Evolutionary conservation across 2,329 filamentous ascomycete species (phyloP).

Genomic region (Scedosporium apiospermum): DNA sequence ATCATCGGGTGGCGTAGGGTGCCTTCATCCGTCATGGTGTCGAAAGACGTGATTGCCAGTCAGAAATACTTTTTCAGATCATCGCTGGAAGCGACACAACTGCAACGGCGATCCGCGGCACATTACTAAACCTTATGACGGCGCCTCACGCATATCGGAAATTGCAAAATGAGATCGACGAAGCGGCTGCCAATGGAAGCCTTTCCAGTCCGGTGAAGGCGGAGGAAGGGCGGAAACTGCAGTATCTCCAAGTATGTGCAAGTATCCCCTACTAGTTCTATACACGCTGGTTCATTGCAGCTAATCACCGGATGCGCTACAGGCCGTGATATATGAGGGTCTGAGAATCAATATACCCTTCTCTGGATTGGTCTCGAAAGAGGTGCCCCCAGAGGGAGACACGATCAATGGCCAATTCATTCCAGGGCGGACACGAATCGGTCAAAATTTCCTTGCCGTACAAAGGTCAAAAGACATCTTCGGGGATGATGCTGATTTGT

Average conservation of each 20-base stretch:
- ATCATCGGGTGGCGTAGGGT: background rate
- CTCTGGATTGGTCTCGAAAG: slow-evolving; percentile 16
- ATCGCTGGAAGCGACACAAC: slow-evolving; percentile 38
- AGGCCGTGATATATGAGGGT: slow-evolving; percentile 27
- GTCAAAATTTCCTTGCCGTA: slow-evolving; percentile 43
- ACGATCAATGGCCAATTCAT: slow-evolving; percentile 17
- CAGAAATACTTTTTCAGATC: slow-evolving; percentile 21
- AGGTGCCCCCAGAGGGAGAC: slow-evolving; percentile 18
- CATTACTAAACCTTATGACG: slow-evolving; percentile 37
- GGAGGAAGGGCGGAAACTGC: background rate
- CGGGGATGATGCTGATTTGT: slow-evolving; percentile 40
- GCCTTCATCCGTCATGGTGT: slow-evolving; percentile 34
- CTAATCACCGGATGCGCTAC: slow-evolving; percentile 15
- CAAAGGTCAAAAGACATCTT: slow-evolving; percentile 37
- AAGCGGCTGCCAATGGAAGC: slow-evolving; percentile 19
- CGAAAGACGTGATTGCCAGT: slow-evolving; percentile 14
- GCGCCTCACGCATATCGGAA: slow-evolving; percentile 31
- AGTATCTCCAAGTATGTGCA: background rate
- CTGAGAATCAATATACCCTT: slow-evolving; percentile 16
- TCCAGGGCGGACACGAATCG: slow-evolving; percentile 23
- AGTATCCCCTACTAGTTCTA: background rate
- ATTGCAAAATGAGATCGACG: slow-evolving; percentile 33
- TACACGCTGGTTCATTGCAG: background rate
- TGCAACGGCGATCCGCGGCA: slow-evolving; percentile 37
- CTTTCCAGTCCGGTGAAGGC: slow-evolving; percentile 18